These are phyloP conservation scores for Poteriospumella lacustris DNA, from an alignment of 108 stramenopile species.

Conservation along the genomic window DNA sequence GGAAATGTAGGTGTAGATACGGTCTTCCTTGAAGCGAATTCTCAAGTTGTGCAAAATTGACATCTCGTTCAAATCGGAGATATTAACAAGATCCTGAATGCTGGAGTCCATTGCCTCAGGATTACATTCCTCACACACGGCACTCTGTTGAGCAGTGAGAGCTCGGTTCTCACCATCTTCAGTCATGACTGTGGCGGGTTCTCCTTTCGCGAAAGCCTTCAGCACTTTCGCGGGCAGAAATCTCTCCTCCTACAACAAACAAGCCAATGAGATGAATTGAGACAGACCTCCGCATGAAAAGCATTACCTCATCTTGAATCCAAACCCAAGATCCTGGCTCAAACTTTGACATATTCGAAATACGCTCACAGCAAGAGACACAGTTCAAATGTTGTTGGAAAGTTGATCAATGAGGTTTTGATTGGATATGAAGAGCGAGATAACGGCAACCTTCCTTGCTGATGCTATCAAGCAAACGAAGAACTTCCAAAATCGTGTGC, in stretches of 20 bases:
- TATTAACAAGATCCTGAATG: slow-evolving; percentile 53
- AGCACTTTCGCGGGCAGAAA: not conserved
- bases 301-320: slow-evolving; percentile 27
- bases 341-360: not conserved
- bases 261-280: not conserved
- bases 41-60: slow-evolving; percentile 53
- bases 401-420: not conserved
- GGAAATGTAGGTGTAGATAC: slow-evolving; percentile 49
- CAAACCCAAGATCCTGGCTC: slow-evolving; percentile 21
- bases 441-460: too few relatives aligned
- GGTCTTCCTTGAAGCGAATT: slow-evolving; percentile 40
- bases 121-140: slow-evolving; percentile 36
- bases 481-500: too few relatives aligned
- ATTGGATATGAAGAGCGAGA: not conserved
- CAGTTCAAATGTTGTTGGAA: not conserved
- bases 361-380: not conserved
- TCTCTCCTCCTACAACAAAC: slow-evolving; percentile 34
- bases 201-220: not conserved
- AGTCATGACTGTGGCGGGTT: slow-evolving; percentile 14
- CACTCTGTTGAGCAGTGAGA: slow-evolving; percentile 34
- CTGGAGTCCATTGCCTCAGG: slow-evolving; percentile 44
- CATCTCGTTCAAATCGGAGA: slow-evolving; percentile 59
- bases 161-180: slow-evolving; percentile 9
- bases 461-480: too few relatives aligned
- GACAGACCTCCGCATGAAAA: not conserved